Conservation (phyloP, 2,329 filamentous ascomycete genomes). For the Trichoderma polysporum region DNA sequence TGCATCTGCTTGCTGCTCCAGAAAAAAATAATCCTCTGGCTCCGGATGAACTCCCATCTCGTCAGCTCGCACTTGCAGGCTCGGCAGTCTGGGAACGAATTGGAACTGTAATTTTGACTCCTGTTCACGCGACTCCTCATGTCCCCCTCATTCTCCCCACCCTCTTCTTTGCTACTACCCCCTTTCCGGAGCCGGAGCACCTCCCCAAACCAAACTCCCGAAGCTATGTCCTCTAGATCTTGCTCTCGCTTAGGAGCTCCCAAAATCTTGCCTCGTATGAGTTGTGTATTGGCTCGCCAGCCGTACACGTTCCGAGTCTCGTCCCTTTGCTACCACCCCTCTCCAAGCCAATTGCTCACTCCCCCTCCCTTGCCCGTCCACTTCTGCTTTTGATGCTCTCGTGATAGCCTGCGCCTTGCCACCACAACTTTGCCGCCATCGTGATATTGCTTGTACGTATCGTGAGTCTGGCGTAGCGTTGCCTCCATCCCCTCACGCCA, state of each 20-base stretch:
- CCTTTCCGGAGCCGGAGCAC: conserved; percentile 12
- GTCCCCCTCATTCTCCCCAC: background rate
- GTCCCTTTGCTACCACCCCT: background rate
- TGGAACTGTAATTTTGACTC: background rate
- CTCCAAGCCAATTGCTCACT: background rate
- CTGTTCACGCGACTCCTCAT: conserved; percentile 6
- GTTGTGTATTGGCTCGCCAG: background rate
- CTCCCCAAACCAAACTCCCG: background rate
- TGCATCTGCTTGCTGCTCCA: background rate
- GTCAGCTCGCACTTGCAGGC: conserved; percentile 8
- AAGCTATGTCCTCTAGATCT: background rate
- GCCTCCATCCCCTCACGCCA: conserved; percentile 18
- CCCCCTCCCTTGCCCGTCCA: conserved; percentile 12
- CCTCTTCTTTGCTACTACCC: background rate
- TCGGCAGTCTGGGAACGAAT: background rate
- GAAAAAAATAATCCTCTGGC: background rate
- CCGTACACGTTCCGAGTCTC: background rate
- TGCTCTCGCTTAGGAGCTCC: background rate
- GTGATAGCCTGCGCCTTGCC: conserved; percentile 21
- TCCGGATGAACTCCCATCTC: background rate
- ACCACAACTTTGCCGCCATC: conserved; percentile 16
- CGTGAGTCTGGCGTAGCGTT: conserved; percentile 5
- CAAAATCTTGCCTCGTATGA: background rate
- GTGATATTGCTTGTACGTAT: conserved; percentile 13
- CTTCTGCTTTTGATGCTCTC: conserved; percentile 10